A percentile compares a stretch with the other conserved stretches of the same genome.
These are phyloP conservation scores for Chlamydomonas incerta DNA, from an alignment of 139 green algal species.

Conservation along the genomic window DNA sequence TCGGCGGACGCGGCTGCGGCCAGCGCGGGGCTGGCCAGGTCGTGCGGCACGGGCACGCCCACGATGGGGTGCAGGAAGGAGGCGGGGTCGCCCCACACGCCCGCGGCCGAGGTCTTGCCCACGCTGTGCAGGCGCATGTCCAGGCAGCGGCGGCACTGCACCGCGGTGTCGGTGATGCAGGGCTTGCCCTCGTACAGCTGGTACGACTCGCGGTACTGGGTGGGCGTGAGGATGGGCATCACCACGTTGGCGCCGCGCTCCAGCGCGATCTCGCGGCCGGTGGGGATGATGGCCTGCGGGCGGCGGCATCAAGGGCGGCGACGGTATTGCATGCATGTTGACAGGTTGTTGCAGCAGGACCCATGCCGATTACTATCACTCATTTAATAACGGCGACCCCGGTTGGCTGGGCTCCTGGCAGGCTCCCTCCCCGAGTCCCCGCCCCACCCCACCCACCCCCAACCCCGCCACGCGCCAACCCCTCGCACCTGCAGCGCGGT, in stretches of 20 bases:
- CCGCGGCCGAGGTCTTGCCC: slow-evolving; percentile 55
- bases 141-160: slow-evolving; percentile 76
- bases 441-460: not conserved
- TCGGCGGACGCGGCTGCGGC: slow-evolving; percentile 9
- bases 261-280: slow-evolving; percentile 75
- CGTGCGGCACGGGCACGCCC: slow-evolving; percentile 24
- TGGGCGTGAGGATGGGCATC: slow-evolving; percentile 80
- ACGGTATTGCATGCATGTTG: too few relatives aligned
- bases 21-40: not conserved
- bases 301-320: too few relatives aligned
- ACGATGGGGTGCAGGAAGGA: slow-evolving; percentile 57
- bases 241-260: slow-evolving; percentile 74
- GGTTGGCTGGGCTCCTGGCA: too few relatives aligned
- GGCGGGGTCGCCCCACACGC: slow-evolving; percentile 69
- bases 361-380: too few relatives aligned
- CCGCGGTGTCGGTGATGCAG: slow-evolving; percentile 81
- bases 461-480: too few relatives aligned
- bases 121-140: slow-evolving; percentile 44
- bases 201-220: slow-evolving; percentile 72
- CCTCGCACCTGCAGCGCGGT: slow-evolving; percentile 63
- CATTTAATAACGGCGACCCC: too few relatives aligned
- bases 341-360: too few relatives aligned
- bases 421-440: not conserved
- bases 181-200: slow-evolving; percentile 79
- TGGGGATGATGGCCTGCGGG: slow-evolving; percentile 75